Base-by-base conservation (phyloP, 2,329 filamentous ascomycete genomes). In the Aspergillus sp. region DNA sequence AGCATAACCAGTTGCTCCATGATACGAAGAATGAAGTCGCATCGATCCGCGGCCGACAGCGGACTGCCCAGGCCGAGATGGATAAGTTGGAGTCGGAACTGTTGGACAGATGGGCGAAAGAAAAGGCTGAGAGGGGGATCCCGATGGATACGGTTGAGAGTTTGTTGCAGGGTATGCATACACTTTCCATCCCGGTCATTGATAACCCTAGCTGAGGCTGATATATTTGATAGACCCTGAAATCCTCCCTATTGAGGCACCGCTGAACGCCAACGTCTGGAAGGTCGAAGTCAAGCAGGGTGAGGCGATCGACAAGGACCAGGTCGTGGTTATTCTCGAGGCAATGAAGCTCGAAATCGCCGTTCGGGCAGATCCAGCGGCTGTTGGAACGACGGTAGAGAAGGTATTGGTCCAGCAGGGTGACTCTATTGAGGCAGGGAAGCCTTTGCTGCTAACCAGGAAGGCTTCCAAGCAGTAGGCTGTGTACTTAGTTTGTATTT, bases 301-400 rank as follows among this genome's bases (percentile, higher is more conserved):
- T 0, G 65, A 75, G 8, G 45, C 53, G 1, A 39, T 79, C 3
- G 61, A 68, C 8, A 61, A 68, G 7, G 70, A 70, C 5, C 67
- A 76, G 27, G 56, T 69, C 0, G 65, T 74, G 1, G 61, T 68
- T 1, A 72, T 79, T 2, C 61, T 79, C 3, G 77, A 80, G 47
- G 76, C 76, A 0, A 80, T 80, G 76, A 79, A 80, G 57, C 71
- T 79, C 65, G 77, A 79, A 52, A 75, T 79, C 48, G 65, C 67
- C 9, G 67, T 76, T 19, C 61, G 63, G 29, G 54, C 60, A 1
- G 61, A 66, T 41, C 49, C 57, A 8, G 52, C 56, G 5, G 57
- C 57, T 26, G 57, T 50, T 10, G 52, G 62, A 46, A 19, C 57
- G 43, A 43, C 61, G 32, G 64, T 73, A 2, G 63, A 70, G 53